These are phyloP conservation scores for Pseudocohnilembus persalinus DNA, from an alignment of 169 alveolate genomes.

Conservation along the genomic window DNA sequence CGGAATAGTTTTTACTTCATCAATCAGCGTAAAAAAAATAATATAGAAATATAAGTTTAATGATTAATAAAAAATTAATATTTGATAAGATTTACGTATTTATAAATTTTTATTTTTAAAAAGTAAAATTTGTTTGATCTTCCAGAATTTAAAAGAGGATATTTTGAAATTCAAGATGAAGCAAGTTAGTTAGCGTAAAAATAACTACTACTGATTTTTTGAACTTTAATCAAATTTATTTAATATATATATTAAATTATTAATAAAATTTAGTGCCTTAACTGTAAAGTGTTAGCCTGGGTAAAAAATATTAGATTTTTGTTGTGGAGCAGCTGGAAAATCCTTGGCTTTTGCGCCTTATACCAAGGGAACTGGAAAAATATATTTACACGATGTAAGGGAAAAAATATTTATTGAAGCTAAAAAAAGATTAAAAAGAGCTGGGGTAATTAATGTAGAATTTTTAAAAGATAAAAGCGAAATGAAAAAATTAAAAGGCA, in stretches of 20 bases:
- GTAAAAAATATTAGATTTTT: constrained; percentile 89
- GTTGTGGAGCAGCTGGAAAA: constrained; percentile 97
- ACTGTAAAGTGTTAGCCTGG: constrained; percentile 88
- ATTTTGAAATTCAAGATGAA: constrained; percentile 94
- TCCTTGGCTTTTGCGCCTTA: constrained; percentile 89
- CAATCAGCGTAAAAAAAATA: constrained; percentile 12
- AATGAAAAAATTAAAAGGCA: constrained; percentile 55
- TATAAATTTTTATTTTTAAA: neutral
- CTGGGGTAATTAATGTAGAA: constrained; percentile 90
- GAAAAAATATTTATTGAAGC: constrained; percentile 80
- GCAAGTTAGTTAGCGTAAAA: constrained; percentile 50
- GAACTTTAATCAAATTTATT: no score
- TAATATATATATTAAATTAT: neutral
- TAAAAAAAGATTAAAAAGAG: constrained; percentile 85
- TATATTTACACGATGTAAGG: constrained; percentile 90
- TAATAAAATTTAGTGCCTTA: constrained; percentile 46
- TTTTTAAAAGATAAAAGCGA: constrained; percentile 60
- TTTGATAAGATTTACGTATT: neutral
- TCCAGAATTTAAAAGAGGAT: constrained; percentile 88
- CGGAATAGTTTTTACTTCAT: constrained; percentile 76
- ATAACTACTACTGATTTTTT: no score
- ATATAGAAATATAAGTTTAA: neutral
- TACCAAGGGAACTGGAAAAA: constrained; percentile 88
- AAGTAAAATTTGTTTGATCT: constrained; percentile 74
- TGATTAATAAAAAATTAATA: neutral